A percentile compares a stretch with the other conserved stretches of the same genome.
Conservation (phyloP, 257 asterid genomes). For the Solanum tacnaense region DNA sequence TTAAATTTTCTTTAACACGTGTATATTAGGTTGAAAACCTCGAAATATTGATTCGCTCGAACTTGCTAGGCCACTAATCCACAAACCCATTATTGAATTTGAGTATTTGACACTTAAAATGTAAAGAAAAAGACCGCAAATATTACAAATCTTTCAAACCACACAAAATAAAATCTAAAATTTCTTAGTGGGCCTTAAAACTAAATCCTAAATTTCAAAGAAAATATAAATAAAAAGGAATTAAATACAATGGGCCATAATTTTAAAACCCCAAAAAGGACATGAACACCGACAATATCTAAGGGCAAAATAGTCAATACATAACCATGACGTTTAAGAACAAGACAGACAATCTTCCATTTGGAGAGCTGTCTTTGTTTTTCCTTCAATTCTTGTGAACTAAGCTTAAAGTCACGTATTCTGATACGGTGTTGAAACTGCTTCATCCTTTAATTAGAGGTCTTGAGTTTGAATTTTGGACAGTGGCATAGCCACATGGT, state of each 20-base stretch:
- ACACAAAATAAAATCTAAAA: not conserved
- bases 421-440: rapidly evolving
- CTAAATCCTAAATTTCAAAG: not conserved
- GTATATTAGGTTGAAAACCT: not conserved
- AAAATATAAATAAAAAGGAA: not conserved
- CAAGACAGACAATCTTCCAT: constrained; percentile 11
- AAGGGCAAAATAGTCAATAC: not conserved
- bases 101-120: too few relatives aligned
- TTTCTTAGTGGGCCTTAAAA: not conserved
- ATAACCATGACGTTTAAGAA: not conserved
- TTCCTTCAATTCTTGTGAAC: not conserved
- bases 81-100: not conserved
- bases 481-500: too few relatives aligned
- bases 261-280: not conserved
- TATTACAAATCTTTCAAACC: not conserved
- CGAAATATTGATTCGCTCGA: not conserved
- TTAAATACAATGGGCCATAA: constrained; percentile 5
- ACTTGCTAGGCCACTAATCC: not conserved
- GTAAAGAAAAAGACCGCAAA: not conserved
- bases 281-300: constrained; percentile 13
- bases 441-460: rapidly evolving
- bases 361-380: constrained; percentile 13
- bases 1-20: not conserved
- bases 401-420: constrained; percentile 2
- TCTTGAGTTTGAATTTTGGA: rapidly evolving